Conservation (phyloP, 2,329 filamentous ascomycete species). For the Zasmidium citrigriseum region DNA sequence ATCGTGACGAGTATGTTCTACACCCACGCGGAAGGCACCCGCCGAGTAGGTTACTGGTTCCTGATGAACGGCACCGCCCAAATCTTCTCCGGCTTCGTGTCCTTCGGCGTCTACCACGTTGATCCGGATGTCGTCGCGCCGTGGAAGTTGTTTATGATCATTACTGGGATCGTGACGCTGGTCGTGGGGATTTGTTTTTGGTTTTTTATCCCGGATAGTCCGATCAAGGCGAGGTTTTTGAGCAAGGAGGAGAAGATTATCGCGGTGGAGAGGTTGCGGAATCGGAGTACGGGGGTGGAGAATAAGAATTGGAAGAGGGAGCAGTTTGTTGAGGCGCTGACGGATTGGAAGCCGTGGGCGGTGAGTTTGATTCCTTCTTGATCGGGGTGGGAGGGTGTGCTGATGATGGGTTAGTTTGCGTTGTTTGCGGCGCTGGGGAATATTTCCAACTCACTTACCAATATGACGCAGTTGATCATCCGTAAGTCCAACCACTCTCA, state of each 20-base stretch:
- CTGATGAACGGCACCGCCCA: slow-evolving; percentile 16
- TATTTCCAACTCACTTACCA: slow-evolving; percentile 15
- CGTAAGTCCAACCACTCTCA: neutral
- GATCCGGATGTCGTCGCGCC: slow-evolving; percentile 56
- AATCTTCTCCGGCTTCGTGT: slow-evolving; percentile 13
- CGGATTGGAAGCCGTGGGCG: slow-evolving; percentile 44
- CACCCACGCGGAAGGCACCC: slow-evolving; percentile 56
- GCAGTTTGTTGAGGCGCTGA: slow-evolving; percentile 49
- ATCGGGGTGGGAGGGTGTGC: neutral
- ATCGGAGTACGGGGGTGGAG: slow-evolving; percentile 51
- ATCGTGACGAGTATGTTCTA: slow-evolving; percentile 53
- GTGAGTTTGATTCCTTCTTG: slow-evolving; percentile 1
- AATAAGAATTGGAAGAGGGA: slow-evolving; percentile 51
- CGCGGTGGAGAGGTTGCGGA: slow-evolving; percentile 43
- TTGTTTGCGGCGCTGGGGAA: slow-evolving; percentile 13
- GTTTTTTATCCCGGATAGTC: slow-evolving; percentile 41
- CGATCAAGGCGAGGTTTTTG: slow-evolving; percentile 35
- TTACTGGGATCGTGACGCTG: slow-evolving; percentile 45
- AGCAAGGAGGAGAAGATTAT: slow-evolving; percentile 23
- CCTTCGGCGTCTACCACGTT: slow-evolving; percentile 55
- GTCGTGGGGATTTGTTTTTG: slow-evolving; percentile 37
- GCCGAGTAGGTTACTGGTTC: slow-evolving; percentile 13
- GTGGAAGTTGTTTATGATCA: slow-evolving; percentile 58
- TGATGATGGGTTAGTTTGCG: slow-evolving; percentile 4
- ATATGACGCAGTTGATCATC: slow-evolving; percentile 17